Evolutionary conservation across 768 basidiomycete species (phyloP).

Genomic region (Mycena indigotica): DNA sequence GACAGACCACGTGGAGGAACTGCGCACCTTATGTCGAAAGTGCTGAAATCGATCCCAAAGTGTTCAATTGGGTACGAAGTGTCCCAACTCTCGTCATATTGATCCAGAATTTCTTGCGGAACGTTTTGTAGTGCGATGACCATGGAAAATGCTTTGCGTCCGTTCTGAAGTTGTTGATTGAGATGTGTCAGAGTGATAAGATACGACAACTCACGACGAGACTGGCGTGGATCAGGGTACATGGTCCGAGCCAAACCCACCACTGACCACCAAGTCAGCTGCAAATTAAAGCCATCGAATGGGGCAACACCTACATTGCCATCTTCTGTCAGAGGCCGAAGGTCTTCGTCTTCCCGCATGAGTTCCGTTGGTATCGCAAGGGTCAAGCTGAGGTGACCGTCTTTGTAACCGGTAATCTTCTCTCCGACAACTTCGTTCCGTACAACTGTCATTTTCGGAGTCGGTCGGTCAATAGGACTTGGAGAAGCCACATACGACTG

Average conservation of each 20-base stretch:
- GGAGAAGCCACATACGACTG: slow-evolving; percentile 25
- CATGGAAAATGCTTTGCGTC: slow-evolving; percentile 26
- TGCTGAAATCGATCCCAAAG: slow-evolving; percentile 35
- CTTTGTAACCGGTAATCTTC: slow-evolving; percentile 25
- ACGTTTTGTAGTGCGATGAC: slow-evolving; percentile 15
- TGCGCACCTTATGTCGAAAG: slow-evolving; percentile 40
- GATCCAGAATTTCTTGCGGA: slow-evolving; percentile 20
- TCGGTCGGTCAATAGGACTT: not conserved
- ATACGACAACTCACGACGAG: slow-evolving; percentile 26
- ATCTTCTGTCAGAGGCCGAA: slow-evolving; percentile 30
- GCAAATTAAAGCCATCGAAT: no score
- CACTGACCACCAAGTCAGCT: slow-evolving; percentile 28
- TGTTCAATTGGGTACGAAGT: slow-evolving; percentile 33
- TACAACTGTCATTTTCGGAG: slow-evolving; percentile 20
- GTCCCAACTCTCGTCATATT: slow-evolving; percentile 35
- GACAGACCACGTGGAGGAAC: not conserved
- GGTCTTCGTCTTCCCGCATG: slow-evolving; percentile 36
- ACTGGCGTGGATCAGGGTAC: slow-evolving; percentile 31
- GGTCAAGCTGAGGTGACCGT: slow-evolving; percentile 33
- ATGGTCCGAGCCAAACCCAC: slow-evolving; percentile 36
- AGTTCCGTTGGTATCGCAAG: slow-evolving; percentile 35
- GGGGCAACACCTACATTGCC: slow-evolving; percentile 35
- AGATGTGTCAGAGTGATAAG: slow-evolving; percentile 7
- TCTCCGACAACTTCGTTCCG: slow-evolving; percentile 36
- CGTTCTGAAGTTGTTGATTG: slow-evolving; percentile 25